Evolutionary conservation across 352 stramenopile genomes (phyloP), one percentile per base, ranked within the genome.

Genomic region (Phytophthora foliorum): DNA sequence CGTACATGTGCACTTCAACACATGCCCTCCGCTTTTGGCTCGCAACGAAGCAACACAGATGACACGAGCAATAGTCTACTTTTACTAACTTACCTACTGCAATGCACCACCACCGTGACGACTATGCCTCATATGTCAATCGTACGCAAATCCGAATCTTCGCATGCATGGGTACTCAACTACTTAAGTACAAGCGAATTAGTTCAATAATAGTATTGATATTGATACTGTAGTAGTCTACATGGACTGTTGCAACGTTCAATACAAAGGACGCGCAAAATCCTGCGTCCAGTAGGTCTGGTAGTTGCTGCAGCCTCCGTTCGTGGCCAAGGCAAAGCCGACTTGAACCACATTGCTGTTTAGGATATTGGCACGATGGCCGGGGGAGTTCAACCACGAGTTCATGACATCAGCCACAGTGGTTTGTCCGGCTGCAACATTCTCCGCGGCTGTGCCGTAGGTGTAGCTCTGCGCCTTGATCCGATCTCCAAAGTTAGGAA

Each of bases 231-330:
- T n/a, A 29, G 2, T 27, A 50, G n/a, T 29, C 7, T 25, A 49
- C 27, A 31, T 31, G 27, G 27, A 31, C 9, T 34, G n/a, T 49
- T 16, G 36, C 36, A n/a, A 19, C 22, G 10, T 27, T 50, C 42
- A 50, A 50, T 57, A 57, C 50, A n/a, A 10, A 19, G 21, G 32
- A 36, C 49, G 56, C 11, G 54, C 72, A 45, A 88, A 86, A 62
- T 82, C 76, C 75, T 82, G 75, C 7, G 72, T 86, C 77, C 77
- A 86, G 60, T 84, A 86, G 31, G 69, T 68, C 34, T 62, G 69
- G 63, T 75, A 81, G 48, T 63, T 73, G 32, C 46, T 53, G 55
- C 70, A 78, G 52, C 63, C 65, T 13, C 29, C 61, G 59, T 75
- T 72, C 4, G 42, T 64, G 31, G 42, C 56, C 9, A 68, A 19